A percentile compares a stretch with the other conserved stretches of the same genome.
Evolutionary conservation across 2,329 filamentous ascomycete genomes (phyloP).

Genomic region (Pyrenophora tritici-repentis): DNA sequence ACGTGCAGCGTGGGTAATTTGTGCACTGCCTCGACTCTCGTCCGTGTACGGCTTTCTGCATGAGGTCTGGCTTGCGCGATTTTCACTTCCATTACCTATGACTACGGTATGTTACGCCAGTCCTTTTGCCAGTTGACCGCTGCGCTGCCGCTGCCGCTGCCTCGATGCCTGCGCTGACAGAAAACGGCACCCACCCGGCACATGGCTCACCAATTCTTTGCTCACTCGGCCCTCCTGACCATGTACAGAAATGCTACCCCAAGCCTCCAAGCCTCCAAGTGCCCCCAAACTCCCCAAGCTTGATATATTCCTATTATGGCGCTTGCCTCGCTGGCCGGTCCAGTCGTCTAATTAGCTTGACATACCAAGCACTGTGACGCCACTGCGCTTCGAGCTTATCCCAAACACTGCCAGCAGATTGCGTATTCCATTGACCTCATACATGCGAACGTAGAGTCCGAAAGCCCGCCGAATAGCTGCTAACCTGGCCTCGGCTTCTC

Average conservation of each 20-base stretch:
- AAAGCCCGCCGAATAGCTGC: background rate
- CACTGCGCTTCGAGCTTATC: constrained; percentile 3
- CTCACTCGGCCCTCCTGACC: too few species aligned
- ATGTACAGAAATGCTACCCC: too few species aligned
- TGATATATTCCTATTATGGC: too few species aligned
- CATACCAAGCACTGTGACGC: constrained; percentile 9
- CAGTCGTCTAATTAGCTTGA: background rate
- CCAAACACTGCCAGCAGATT: background rate
- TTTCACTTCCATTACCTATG: constrained; percentile 5
- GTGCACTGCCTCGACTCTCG: constrained; percentile 12
- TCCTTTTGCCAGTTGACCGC: constrained; percentile 14
- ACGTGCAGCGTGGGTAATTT: constrained; percentile 3
- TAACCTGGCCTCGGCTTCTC: background rate
- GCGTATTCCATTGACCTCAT: constrained; percentile 1
- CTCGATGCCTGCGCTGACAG: background rate
- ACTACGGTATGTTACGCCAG: constrained; percentile 10
- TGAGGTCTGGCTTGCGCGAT: constrained; percentile 17
- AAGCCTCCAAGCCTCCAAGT: too few species aligned
- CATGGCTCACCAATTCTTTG: background rate
- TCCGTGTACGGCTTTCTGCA: constrained; percentile 13
- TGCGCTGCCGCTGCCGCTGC: too few species aligned
- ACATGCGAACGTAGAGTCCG: background rate
- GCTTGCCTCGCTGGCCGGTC: too few species aligned
- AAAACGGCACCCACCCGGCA: constrained; percentile 2
- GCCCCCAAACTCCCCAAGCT: too few species aligned